These are phyloP conservation scores for Cytospora chrysosperma DNA, from an alignment of 2,329 filamentous ascomycete genomes.

Conservation along the genomic window DNA sequence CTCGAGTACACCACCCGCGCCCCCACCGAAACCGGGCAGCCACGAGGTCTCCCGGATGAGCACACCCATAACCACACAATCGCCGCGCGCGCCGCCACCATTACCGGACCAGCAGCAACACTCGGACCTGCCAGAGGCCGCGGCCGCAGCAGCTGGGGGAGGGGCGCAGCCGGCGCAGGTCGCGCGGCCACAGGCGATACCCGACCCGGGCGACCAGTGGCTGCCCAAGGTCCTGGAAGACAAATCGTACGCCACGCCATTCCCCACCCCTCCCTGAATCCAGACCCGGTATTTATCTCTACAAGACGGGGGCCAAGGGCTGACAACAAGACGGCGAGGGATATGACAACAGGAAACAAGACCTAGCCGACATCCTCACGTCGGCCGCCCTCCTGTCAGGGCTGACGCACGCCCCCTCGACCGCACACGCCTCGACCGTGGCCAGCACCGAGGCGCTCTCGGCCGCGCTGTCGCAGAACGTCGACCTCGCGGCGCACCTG, in stretches of 20 bases:
- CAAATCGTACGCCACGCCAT: conserved; percentile 65
- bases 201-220: conserved; percentile 71
- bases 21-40: conserved; percentile 69
- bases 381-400: conserved; percentile 67
- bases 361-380: conserved; percentile 69
- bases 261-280: conserved; percentile 14
- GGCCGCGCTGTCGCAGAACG: conserved; percentile 67
- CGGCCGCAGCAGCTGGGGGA: neutral
- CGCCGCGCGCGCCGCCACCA: conserved; percentile 43
- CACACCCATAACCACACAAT: conserved; percentile 56
- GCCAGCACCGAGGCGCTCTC: conserved; percentile 65
- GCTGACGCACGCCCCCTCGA: conserved; percentile 65
- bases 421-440: conserved; percentile 69
- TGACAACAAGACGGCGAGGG: too few relatives aligned
- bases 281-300: too few relatives aligned
- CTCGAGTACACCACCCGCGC: conserved; percentile 61
- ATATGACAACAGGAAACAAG: conserved; percentile 75
- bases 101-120: conserved; percentile 34
- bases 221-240: conserved; percentile 74
- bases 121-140: conserved; percentile 27
- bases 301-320: too few relatives aligned
- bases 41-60: conserved; percentile 67
- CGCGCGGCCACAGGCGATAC: conserved; percentile 38
- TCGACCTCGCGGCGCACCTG: conserved; percentile 65
- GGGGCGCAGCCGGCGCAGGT: conserved; percentile 31